Base-by-base conservation (phyloP, 441 rosid species). In the Gossypium schwendimanii region DNA sequence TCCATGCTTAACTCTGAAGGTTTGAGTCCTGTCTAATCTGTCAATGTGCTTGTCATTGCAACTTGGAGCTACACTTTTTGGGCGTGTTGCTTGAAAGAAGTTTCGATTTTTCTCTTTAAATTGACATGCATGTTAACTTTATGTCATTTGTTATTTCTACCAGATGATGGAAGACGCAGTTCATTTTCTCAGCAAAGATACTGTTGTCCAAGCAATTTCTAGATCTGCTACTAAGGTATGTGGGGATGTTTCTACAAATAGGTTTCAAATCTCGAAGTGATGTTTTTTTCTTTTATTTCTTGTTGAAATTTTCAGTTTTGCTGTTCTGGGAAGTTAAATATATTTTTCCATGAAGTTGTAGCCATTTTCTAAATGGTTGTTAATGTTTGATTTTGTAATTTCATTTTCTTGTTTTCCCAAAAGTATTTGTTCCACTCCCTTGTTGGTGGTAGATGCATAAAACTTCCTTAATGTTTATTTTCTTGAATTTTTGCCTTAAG, bases 101-200 rank as follows among this genome's bases (percentile, higher is more conserved):
- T 71, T 12, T 47, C 20, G 2, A 0, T 14, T 71, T 41, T 47
- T 50, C 50, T 53, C n/a, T 53, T 69, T 69, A 5, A 33, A 6
- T 69, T 11, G 28, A 33, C 50, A 10, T 59, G 36, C 54, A 33
- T 52, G 33, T 44, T 63, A 39, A 26, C 45, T 59, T 55, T 70
- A 59, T 74, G 58, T 58, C 28, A 23, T 83, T 73, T 74, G 58
- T 74, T 79, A 80, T 55, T 76, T 54, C 86, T 73, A 74, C 77
- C 88, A 96, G 99, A 91, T 84, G 93, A 92, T 92, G 97, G 99
- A 94, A 87, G 99, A 92, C 83, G 95, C 99, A 24, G 98, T 96
- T 77, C 97, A 92, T 78, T 96, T 94, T 88, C 97, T 94, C 65
- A 88, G 97, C 80, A 94, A 94, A 85, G 99, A 96, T 82, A 94